These are phyloP conservation scores for Verticillium klebahnii DNA, from an alignment of 2,329 filamentous ascomycete genomes.

Conservation along the genomic window DNA sequence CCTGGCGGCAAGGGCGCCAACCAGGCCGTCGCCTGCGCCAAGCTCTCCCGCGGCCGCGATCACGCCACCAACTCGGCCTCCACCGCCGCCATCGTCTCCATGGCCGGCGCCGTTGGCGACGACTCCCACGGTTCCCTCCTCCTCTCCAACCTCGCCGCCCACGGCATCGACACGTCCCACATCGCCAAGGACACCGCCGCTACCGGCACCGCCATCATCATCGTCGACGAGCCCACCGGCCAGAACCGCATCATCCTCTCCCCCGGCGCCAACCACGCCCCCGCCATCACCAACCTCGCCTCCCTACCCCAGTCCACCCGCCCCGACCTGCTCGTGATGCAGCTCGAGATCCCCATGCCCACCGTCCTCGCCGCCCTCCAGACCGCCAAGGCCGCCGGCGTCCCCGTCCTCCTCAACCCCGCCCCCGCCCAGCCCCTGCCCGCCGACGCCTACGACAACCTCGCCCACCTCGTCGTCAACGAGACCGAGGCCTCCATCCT, in stretches of 20 bases:
- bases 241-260: conserved; percentile 74
- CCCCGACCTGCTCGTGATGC: conserved; percentile 66
- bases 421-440: conserved; percentile 72
- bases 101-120: conserved; percentile 70
- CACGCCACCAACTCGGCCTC: conserved; percentile 23
- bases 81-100: conserved; percentile 46
- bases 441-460: conserved; percentile 55
- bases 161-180: conserved; percentile 57
- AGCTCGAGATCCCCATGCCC: conserved; percentile 69
- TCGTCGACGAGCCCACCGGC: conserved; percentile 67
- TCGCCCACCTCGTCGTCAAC: conserved; percentile 82
- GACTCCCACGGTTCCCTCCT: conserved; percentile 62
- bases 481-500: conserved; percentile 83
- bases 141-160: conserved; percentile 49
- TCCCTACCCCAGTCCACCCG: conserved; percentile 16
- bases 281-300: conserved; percentile 31
- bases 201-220: conserved; percentile 70
- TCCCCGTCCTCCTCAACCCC: conserved; percentile 77
- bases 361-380: conserved; percentile 60
- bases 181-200: conserved; percentile 32
- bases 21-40: conserved; percentile 84
- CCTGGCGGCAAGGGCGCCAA: conserved; percentile 94
- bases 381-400: conserved; percentile 38
- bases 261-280: conserved; percentile 63
- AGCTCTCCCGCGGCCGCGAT: conserved; percentile 58